A percentile compares a stretch with the other conserved stretches of the same genome.
These are phyloP conservation scores for Allium sativum DNA, from an alignment of 106 monocot species.

Conservation along the genomic window DNA sequence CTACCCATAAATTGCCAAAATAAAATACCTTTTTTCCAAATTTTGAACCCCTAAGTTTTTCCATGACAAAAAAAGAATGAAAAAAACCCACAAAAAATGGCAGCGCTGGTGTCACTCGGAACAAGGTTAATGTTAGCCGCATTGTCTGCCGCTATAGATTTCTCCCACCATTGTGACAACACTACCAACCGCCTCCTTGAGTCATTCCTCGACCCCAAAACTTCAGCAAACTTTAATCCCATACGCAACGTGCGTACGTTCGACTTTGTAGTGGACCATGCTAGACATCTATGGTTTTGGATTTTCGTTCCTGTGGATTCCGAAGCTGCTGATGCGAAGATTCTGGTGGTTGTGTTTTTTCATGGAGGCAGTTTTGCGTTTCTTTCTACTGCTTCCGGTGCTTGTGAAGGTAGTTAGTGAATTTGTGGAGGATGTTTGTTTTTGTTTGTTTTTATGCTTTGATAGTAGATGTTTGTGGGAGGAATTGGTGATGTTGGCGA, in stretches of 20 bases:
- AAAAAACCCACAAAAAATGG: no score
- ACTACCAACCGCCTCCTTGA: conserved; percentile 53
- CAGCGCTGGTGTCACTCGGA: conserved; percentile 11
- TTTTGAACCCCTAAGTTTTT: no score
- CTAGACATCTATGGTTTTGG: conserved; percentile 31
- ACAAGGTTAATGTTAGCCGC: conserved; percentile 16
- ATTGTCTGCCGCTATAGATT: conserved; percentile 21
- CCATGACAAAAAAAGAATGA: no score
- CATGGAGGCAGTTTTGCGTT: conserved; percentile 53
- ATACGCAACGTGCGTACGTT: conserved; percentile 25
- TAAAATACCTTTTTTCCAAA: no score
- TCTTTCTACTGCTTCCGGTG: conserved; percentile 13
- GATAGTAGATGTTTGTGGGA: no score
- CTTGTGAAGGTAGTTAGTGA: no score
- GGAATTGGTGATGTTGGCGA: no score
- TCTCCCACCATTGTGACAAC: conserved; percentile 42
- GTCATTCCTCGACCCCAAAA: conserved; percentile 18
- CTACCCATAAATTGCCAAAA: no score
- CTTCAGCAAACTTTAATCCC: conserved; percentile 21
- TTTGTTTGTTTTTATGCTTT: no score
- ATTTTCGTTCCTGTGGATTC: conserved; percentile 34
- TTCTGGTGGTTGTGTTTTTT: conserved; percentile 32
- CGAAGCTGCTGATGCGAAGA: conserved; percentile 9
- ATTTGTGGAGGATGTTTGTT: no score
- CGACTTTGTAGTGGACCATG: conserved; percentile 35